A percentile compares a stretch with the other conserved stretches of the same genome.
phyloP scores from a whole-genome alignment of 805 yeast species.

The Metschnikowia santaceciliae region DNA sequence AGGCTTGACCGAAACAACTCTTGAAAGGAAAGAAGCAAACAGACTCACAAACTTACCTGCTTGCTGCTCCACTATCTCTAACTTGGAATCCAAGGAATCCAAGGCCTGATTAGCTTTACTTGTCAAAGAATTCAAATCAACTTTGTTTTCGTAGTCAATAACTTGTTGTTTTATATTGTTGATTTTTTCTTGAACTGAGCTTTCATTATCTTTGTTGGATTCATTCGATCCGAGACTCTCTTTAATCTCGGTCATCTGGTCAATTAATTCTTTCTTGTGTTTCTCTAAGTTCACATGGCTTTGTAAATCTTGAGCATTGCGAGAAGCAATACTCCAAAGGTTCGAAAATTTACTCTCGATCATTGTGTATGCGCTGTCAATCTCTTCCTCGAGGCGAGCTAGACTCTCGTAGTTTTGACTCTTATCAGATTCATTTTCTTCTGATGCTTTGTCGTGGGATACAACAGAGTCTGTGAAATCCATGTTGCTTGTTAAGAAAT shows the following conservation, averaged over 20 bases:
- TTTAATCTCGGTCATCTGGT: constrained; percentile 28
- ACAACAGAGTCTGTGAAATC: constrained; percentile 32
- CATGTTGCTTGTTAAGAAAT: constrained; percentile 17
- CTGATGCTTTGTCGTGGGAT: constrained; percentile 13
- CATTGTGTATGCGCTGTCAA: constrained; percentile 46
- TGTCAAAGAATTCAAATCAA: constrained; percentile 24
- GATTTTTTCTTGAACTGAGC: constrained; percentile 27
- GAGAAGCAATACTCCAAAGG: constrained; percentile 33
- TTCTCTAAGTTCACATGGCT: constrained; percentile 28
- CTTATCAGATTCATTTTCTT: not conserved
- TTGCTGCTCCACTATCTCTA: constrained; percentile 67
- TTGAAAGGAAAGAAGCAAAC: constrained; percentile 53
- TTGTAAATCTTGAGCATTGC: constrained; percentile 28
- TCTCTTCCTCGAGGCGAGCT: constrained; percentile 43
- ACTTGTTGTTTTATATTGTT: constrained; percentile 18
- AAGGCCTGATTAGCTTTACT: constrained; percentile 50
- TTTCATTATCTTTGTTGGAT: constrained; percentile 10
- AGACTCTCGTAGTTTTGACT: not conserved
- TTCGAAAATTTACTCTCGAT: constrained; percentile 46
- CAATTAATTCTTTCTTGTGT: constrained; percentile 24
- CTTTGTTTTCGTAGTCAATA: constrained; percentile 13
- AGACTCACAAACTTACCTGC: constrained; percentile 60
- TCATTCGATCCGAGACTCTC: constrained; percentile 18
- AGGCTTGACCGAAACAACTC: constrained; percentile 25
- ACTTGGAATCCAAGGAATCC: constrained; percentile 64